Conservation (phyloP, 108 stramenopile genomes). For the Nitzschia putrida region DNA sequence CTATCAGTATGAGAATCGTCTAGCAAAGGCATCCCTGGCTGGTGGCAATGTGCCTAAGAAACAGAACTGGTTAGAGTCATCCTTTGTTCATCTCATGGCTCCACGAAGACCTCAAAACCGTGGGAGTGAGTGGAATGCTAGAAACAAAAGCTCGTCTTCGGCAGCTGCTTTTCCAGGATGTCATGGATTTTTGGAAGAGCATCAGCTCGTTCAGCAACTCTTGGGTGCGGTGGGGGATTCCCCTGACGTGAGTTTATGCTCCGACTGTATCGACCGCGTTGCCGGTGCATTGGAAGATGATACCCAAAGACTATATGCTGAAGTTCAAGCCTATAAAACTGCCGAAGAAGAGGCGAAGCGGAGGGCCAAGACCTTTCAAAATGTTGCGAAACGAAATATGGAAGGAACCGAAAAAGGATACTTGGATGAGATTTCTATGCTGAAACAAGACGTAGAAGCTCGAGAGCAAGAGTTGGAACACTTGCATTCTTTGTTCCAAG, state of each 20-base stretch:
- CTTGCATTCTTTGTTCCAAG: constrained; percentile 24
- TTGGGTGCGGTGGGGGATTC: constrained; percentile 17
- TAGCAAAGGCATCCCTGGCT: not conserved
- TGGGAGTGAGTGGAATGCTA: too few species aligned
- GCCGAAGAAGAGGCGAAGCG: constrained; percentile 27
- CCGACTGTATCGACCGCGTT: constrained; percentile 47
- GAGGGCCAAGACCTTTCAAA: constrained; percentile 19
- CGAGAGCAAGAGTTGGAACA: constrained; percentile 38
- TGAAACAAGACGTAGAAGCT: constrained; percentile 32
- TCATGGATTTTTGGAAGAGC: constrained; percentile 36
- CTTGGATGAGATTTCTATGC: constrained; percentile 36
- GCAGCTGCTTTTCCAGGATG: not conserved
- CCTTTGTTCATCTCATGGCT: constrained; percentile 43
- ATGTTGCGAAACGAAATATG: constrained; percentile 20
- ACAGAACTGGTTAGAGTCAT: constrained; percentile 38
- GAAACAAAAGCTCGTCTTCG: constrained; percentile 7
- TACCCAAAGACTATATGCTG: constrained; percentile 47
- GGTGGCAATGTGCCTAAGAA: not conserved
- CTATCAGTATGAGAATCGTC: not conserved
- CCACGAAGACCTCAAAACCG: constrained; percentile 9
- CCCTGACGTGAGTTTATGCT: constrained; percentile 31
- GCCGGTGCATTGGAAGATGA: constrained; percentile 48
- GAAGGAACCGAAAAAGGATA: constrained; percentile 26
- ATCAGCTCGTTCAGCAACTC: constrained; percentile 24
- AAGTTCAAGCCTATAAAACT: constrained; percentile 39